A percentile compares a stretch with the other conserved stretches of the same genome.
Evolutionary conservation across 345 rosid species (phyloP).

Genomic region (Sonneratia caseolaris): DNA sequence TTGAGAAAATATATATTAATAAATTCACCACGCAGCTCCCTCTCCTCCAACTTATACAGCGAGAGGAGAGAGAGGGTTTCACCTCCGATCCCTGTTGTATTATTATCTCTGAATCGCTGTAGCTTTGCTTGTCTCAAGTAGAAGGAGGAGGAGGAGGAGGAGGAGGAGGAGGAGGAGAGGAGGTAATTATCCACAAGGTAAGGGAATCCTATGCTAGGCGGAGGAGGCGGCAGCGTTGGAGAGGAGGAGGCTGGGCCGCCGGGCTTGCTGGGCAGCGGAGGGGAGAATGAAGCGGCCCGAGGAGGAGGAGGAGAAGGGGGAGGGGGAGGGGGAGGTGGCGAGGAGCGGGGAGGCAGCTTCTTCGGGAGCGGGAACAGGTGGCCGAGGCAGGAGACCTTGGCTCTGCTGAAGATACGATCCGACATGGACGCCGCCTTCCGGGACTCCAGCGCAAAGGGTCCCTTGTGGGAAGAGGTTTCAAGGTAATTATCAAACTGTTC

Average conservation of each 20-base stretch:
- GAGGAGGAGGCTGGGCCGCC: neutral
- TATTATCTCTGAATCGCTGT: slow-evolving; percentile 1
- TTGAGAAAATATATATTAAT: slow-evolving; percentile 5
- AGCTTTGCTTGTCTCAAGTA: neutral
- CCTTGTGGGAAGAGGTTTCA: slow-evolving; percentile 87
- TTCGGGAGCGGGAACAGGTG: slow-evolving; percentile 49
- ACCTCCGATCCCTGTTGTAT: slow-evolving; percentile 2
- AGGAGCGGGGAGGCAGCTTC: slow-evolving; percentile 8
- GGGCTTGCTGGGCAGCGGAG: neutral
- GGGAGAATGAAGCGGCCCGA: neutral
- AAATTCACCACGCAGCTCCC: slow-evolving; percentile 7
- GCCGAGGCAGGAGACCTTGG: slow-evolving; percentile 76
- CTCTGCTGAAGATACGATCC: slow-evolving; percentile 71
- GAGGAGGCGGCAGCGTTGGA: neutral
- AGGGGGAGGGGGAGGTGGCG: slow-evolving; percentile 3
- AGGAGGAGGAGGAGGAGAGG: neutral
- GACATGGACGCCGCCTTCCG: slow-evolving; percentile 72
- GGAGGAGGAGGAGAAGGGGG: slow-evolving; percentile 3
- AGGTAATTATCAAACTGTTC: slow-evolving; percentile 29
- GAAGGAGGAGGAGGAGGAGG: neutral
- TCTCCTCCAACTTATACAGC: neutral
- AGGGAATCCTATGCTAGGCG: slow-evolving; percentile 12
- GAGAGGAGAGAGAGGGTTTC: slow-evolving; percentile 3
- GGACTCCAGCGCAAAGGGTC: slow-evolving; percentile 61
- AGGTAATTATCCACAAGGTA: neutral